Base-by-base conservation (phyloP, 352 stramenopile genomes). In the Phytopythium ostracodes region DNA sequence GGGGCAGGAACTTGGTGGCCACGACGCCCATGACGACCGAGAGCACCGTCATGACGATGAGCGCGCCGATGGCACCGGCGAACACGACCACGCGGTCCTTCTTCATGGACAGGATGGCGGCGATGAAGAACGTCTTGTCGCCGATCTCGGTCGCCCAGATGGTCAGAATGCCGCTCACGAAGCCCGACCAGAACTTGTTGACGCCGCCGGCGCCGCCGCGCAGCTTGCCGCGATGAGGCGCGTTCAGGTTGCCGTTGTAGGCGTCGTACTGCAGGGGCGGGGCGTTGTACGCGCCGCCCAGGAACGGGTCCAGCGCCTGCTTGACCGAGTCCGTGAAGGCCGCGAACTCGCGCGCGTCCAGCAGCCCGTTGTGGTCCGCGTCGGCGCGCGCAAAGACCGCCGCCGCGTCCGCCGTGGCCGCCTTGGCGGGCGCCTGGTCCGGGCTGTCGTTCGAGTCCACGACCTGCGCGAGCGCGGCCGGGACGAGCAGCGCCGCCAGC, bases 101-200 rank as follows among this genome's bases (percentile, higher is more conserved):
- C 73, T 98, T 98, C 77, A 98, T 97, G 29, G 96, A 98, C 54
- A 99, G 67, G 67, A 99, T 96, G 44, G 92, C 96, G 1, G 96
- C 97, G 65, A 99, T 99, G 75, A 99, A 99, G 69, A 99, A 99
- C n/a, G 97, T 99, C 70, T 99, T 99, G 84, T 99, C 97, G 55
- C 97, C 97, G 66, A 99, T 98, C 74, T 99, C 97, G 57, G 96
- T 99, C 24, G 98, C 89, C 82, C 98, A 99, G 59, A 99, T 98
- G 55, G 98, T 94, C 59, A 96, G 81, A 66, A 99, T 91, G 65
- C 86, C 83, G 67, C 79, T 95, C 59, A 91, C 64, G 47, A 95
- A 95, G 42, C 84, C 86, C n/a, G 79, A 89, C 86, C 86, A 93
- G 59, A 95, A 95, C 65, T 89, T 89, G 65, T 85, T 87, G 49